These are phyloP conservation scores for Tuber brumale DNA, from an alignment of 495 filamentous ascomycete genomes.

Conservation along the genomic window DNA sequence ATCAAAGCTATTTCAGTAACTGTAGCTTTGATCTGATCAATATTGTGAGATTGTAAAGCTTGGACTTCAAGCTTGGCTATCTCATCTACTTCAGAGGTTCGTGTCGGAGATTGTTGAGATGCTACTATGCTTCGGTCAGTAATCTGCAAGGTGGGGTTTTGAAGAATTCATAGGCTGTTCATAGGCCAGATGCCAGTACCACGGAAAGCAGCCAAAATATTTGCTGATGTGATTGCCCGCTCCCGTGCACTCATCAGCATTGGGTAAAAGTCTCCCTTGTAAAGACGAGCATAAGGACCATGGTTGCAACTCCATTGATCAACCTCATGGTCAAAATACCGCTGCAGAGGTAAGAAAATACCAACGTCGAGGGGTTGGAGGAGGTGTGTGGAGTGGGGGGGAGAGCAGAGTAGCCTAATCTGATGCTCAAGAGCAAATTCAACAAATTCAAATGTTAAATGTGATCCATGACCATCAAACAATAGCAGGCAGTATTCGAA, in stretches of 20 bases:
- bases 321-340: slow-evolving; percentile 6
- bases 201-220: slow-evolving; percentile 13
- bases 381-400: slow-evolving; percentile 12
- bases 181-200: slow-evolving; percentile 2
- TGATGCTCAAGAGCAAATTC: slow-evolving; percentile 11
- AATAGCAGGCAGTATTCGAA: background rate
- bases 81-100: too few species aligned
- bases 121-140: too few species aligned
- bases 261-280: slow-evolving; percentile 8
- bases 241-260: slow-evolving; percentile 3
- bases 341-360: slow-evolving; percentile 8
- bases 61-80: too few species aligned
- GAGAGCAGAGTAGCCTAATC: slow-evolving; percentile 4
- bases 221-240: slow-evolving; percentile 6
- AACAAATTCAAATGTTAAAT: background rate
- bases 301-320: background rate
- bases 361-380: slow-evolving; percentile 13
- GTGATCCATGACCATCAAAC: slow-evolving; percentile 15
- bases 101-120: too few species aligned
- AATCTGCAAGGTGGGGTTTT: too few species aligned
- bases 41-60: too few species aligned
- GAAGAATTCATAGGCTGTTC: too few species aligned
- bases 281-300: background rate
- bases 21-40: too few species aligned
- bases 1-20: too few species aligned